Evolutionary conservation across 2,329 filamentous ascomycete genomes (phyloP).

Genomic region (Alternaria gansuensis): DNA sequence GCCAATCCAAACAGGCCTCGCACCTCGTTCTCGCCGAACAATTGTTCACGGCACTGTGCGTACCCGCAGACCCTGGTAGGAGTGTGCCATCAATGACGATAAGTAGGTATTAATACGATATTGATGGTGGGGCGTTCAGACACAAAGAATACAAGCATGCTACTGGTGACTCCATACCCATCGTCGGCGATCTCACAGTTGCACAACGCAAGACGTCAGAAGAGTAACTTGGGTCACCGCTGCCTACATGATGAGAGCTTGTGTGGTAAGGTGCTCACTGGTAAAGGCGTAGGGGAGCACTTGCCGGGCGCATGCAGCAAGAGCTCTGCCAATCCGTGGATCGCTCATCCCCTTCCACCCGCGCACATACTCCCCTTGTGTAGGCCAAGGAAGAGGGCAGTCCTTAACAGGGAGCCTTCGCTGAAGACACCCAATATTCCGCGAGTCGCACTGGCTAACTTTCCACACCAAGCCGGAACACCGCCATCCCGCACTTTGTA

Average conservation of each 20-base stretch:
- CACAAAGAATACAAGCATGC: slow-evolving; percentile 24
- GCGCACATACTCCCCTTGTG: slow-evolving; percentile 35
- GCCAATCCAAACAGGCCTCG: slow-evolving; percentile 11
- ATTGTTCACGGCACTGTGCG: slow-evolving; percentile 4
- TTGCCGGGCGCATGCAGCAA: slow-evolving; percentile 33
- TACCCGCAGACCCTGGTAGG: slow-evolving; percentile 35
- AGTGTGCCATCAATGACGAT: slow-evolving; percentile 14
- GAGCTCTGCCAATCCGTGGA: slow-evolving; percentile 26
- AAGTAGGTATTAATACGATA: slow-evolving; percentile 25
- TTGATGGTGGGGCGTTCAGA: slow-evolving; percentile 28
- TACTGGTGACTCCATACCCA: slow-evolving; percentile 31
- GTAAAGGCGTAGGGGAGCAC: slow-evolving; percentile 13
- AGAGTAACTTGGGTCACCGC: slow-evolving; percentile 31
- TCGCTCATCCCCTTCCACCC: slow-evolving; percentile 29
- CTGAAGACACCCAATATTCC: slow-evolving; percentile 22
- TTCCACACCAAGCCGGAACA: too few species aligned
- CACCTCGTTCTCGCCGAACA: slow-evolving; percentile 11
- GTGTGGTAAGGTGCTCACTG: slow-evolving; percentile 17
- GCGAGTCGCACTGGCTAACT: slow-evolving; percentile 31
- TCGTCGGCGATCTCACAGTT: slow-evolving; percentile 43
- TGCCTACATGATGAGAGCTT: slow-evolving; percentile 24
- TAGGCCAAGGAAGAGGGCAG: slow-evolving; percentile 19
- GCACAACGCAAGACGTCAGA: slow-evolving; percentile 29
- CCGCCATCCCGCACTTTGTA: too few species aligned
- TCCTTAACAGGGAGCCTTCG: slow-evolving; percentile 28